Evolutionary conservation across 441 rosid genomes (phyloP).

Genomic region (Hura crepitans): DNA sequence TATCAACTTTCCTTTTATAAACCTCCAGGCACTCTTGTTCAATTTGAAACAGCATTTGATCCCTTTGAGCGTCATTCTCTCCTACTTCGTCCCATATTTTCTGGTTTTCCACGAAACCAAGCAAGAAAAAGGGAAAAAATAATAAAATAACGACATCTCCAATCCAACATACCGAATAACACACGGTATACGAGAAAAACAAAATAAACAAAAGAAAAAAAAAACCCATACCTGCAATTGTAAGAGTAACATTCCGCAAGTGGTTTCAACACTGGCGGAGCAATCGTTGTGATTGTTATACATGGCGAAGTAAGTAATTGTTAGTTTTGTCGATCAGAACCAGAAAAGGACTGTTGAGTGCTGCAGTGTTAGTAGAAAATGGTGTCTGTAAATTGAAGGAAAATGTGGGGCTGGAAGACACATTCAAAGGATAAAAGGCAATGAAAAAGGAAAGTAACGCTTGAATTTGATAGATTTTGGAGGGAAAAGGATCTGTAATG

Average conservation of each 20-base stretch:
- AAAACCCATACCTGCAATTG: slow-evolving; percentile 60
- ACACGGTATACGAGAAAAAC: background rate
- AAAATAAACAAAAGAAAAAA: background rate
- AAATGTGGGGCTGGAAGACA: background rate
- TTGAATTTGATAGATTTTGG: slow-evolving; percentile 26
- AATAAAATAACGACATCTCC: background rate
- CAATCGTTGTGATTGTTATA: slow-evolving; percentile 24
- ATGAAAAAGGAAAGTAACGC: slow-evolving; percentile 28
- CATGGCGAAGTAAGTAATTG: slow-evolving; percentile 12
- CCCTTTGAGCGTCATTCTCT: slow-evolving; percentile 48
- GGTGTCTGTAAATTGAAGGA: background rate
- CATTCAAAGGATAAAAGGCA: background rate
- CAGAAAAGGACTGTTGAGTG: background rate
- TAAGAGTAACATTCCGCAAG: slow-evolving; percentile 51
- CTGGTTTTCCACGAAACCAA: slow-evolving; percentile 26
- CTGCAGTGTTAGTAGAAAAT: background rate
- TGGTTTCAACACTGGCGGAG: slow-evolving; percentile 39
- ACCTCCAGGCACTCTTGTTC: slow-evolving; percentile 63
- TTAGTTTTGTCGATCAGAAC: no score
- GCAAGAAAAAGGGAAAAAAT: background rate
- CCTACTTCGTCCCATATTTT: slow-evolving; percentile 74
- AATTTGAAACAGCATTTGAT: slow-evolving; percentile 49
- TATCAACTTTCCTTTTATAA: slow-evolving; percentile 49
- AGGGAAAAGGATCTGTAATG: slow-evolving; percentile 27
- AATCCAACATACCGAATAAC: background rate